Percentiles rank a stretch among this genome's conserved stretches.
These are phyloP conservation scores for Colletotrichum tabaci DNA, from an alignment of 2,329 filamentous ascomycete species.

Conservation along the genomic window DNA sequence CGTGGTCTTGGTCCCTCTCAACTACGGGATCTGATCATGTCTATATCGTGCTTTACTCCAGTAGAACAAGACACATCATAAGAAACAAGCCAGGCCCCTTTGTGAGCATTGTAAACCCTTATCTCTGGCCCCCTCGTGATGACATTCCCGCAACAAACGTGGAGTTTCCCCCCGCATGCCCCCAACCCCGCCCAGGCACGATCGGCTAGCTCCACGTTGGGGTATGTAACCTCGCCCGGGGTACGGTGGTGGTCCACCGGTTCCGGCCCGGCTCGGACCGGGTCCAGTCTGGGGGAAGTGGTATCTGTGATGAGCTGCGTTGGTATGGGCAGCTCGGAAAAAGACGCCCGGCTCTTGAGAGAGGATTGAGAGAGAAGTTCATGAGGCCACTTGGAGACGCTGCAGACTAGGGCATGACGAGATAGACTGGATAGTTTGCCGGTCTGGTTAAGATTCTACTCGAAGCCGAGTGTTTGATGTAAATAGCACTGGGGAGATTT, in stretches of 20 bases:
- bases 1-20: too few relatives aligned
- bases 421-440: too few relatives aligned
- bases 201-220: conserved; percentile 27
- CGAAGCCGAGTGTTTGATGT: too few relatives aligned
- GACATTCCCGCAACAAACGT: conserved; percentile 1
- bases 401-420: background rate
- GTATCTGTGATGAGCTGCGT: conserved; percentile 28
- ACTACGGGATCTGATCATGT: too few relatives aligned
- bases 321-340: background rate
- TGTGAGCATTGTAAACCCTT: background rate
- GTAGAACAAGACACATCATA: background rate
- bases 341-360: background rate
- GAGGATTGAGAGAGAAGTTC: conserved; percentile 27
- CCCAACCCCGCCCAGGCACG: conserved; percentile 18
- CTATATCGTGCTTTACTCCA: too few relatives aligned
- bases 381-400: background rate
- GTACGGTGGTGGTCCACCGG: conserved; percentile 29
- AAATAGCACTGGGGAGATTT: too few relatives aligned
- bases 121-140: background rate
- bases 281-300: conserved; percentile 1
- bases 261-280: conserved; percentile 34
- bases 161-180: conserved; percentile 33
- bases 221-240: conserved; percentile 36
- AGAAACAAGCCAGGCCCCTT: background rate
- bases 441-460: too few relatives aligned